Evolutionary conservation across 31 red algal genomes (phyloP).

Genomic region (Odonthalia washingtoniensis): DNA sequence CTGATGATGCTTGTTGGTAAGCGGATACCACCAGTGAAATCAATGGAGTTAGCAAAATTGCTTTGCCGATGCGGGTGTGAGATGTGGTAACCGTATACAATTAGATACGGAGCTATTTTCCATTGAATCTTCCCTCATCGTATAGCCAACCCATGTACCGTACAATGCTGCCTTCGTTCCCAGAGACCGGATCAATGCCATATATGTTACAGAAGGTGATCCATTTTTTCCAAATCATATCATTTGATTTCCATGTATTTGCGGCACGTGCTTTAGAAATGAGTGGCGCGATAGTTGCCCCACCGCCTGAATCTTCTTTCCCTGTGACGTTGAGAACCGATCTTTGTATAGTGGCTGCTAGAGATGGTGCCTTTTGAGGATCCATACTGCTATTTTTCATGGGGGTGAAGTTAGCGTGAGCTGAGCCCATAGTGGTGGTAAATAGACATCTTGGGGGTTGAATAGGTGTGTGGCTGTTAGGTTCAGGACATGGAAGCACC

Average conservation of each 20-base stretch:
- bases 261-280: constrained; percentile 17
- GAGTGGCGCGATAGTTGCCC: constrained; percentile 20
- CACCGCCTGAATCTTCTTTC: neutral
- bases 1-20: neutral
- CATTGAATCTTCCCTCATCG: neutral
- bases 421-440: neutral
- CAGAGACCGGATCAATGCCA: constrained; percentile 37
- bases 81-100: neutral
- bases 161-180: neutral
- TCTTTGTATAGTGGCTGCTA: neutral
- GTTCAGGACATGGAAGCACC: neutral
- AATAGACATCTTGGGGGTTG: neutral
- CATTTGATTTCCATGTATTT: constrained; percentile 1
- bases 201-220: neutral
- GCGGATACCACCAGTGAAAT: neutral
- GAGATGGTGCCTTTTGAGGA: neutral
- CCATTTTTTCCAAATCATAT: constrained; percentile 21
- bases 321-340: neutral
- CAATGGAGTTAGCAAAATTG: constrained; percentile 14
- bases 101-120: neutral
- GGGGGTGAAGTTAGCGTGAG: neutral
- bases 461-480: constrained; percentile 4
- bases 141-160: constrained; percentile 34
- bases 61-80: neutral
- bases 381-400: constrained; percentile 10